phyloP scores from a whole-genome alignment of 2,329 filamentous ascomycete species.

The Ophiobolus disseminans region DNA sequence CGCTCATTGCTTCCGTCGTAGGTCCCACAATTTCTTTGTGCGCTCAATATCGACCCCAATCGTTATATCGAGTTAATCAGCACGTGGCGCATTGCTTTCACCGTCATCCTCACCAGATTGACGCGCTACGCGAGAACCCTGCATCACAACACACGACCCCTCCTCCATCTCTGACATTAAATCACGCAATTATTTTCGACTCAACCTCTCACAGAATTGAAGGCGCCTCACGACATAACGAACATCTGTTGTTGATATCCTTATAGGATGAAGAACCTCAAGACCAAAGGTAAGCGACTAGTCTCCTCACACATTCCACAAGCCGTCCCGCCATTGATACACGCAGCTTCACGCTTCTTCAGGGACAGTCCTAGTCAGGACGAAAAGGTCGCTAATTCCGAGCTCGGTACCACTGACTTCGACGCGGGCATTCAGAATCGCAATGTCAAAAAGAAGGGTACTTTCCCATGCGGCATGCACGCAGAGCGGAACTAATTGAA shows the following conservation, averaged over 20 bases:
- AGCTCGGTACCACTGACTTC: constrained; percentile 6
- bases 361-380: constrained; percentile 22
- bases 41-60: background rate
- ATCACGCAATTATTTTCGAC: background rate
- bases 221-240: no score
- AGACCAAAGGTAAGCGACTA: constrained; percentile 21
- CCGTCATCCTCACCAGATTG: background rate
- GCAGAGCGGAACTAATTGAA: background rate
- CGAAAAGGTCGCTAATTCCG: constrained; percentile 18
- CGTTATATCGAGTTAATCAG: background rate
- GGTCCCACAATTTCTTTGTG: background rate
- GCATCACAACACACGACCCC: background rate
- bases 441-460: constrained; percentile 24
- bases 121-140: no score
- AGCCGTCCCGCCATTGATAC: background rate
- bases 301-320: background rate
- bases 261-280: constrained; percentile 31
- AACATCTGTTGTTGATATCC: no score
- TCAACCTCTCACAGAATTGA: background rate
- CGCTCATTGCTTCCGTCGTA: no score
- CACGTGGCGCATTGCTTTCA: background rate
- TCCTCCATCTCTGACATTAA: background rate
- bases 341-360: constrained; percentile 31
- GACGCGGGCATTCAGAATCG: constrained; percentile 22
- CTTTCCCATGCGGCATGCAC: background rate